Percentiles rank a stretch among this genome's conserved stretches.
Conservation (phyloP, 2,329 filamentous ascomycete genomes). For the Cladophialophora bantiana region DNA sequence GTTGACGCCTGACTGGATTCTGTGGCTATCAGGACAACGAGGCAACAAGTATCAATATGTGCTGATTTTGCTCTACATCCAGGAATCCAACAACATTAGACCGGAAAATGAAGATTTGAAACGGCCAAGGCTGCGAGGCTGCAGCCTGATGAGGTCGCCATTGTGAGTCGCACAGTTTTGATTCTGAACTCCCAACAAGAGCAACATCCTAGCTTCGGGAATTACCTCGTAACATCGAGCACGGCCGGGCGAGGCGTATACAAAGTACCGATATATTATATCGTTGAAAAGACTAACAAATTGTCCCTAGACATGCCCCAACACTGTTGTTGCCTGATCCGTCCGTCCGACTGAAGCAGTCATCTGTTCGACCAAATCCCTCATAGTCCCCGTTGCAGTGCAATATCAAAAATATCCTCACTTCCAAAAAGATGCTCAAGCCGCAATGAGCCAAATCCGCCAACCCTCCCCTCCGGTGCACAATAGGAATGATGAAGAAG, state of each 20-base stretch:
- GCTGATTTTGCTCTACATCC: background rate
- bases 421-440: background rate
- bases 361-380: constrained; percentile 11
- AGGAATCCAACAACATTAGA: background rate
- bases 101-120: background rate
- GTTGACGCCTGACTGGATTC: background rate
- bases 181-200: background rate
- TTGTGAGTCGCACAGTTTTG: background rate
- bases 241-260: background rate
- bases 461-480: background rate
- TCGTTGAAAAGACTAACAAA: background rate
- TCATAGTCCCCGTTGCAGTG: constrained; percentile 26
- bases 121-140: background rate
- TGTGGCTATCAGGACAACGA: background rate
- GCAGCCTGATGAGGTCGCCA: background rate
- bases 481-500: background rate
- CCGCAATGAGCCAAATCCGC: constrained; percentile 5
- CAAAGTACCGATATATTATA: background rate
- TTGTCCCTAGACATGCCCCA: background rate
- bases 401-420: constrained; percentile 18
- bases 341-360: background rate
- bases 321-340: background rate
- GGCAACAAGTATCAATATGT: background rate
- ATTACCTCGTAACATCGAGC: too few relatives aligned
- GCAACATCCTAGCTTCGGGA: background rate